Conservation (phyloP, 352 stramenopile genomes). For the Phytophthora melonis region DNA sequence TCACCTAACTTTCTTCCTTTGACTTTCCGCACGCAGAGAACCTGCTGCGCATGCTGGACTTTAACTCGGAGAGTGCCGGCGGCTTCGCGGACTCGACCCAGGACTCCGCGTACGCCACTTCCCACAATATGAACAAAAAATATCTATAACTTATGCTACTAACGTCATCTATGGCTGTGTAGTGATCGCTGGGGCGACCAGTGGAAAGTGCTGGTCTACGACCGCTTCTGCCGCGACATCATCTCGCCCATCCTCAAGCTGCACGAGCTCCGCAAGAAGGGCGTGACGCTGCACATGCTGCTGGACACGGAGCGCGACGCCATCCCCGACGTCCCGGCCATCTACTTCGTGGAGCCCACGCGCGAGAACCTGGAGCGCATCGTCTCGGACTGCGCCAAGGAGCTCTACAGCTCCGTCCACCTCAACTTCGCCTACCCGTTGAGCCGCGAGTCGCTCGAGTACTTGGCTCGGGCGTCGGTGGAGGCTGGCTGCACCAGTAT, state of each 20-base stretch:
- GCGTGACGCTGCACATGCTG: conserved; percentile 98
- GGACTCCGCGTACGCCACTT: conserved; percentile 43
- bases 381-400: conserved; percentile 92
- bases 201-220: conserved; percentile 98
- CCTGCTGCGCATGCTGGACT: conserved; percentile 86
- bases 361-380: conserved; percentile 96
- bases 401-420: conserved; percentile 94
- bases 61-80: conserved; percentile 73
- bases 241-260: conserved; percentile 99
- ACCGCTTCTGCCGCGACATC: conserved; percentile 96
- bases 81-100: conserved; percentile 43
- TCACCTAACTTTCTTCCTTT: background rate
- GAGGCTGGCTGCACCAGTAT: conserved; percentile 82
- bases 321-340: conserved; percentile 97
- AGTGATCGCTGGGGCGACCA: conserved; percentile 86
- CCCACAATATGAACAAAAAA: background rate
- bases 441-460: conserved; percentile 86
- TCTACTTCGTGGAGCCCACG: conserved; percentile 98
- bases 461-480: conserved; percentile 84
- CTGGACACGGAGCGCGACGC: conserved; percentile 94
- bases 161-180: background rate
- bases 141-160: background rate
- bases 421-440: conserved; percentile 96
- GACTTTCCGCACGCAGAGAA: conserved; percentile 52
- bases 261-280: conserved; percentile 95